These are phyloP conservation scores for Quercus agrifolia DNA, from an alignment of 306 rosid genomes.

Conservation along the genomic window DNA sequence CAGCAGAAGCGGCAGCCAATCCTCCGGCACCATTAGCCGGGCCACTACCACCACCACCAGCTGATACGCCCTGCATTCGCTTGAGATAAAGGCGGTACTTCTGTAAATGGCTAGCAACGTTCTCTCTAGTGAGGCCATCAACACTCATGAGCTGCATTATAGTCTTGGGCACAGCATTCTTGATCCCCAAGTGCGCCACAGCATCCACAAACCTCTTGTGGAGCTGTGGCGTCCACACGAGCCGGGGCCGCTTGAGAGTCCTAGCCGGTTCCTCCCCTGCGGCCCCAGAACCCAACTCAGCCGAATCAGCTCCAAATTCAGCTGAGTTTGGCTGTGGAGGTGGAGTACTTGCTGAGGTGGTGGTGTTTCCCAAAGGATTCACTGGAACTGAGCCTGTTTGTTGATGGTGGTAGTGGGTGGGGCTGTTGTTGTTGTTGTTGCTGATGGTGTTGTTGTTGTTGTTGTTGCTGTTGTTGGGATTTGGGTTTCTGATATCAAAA, in stretches of 20 bases:
- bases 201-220: slow-evolving; percentile 96
- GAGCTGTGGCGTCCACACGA: slow-evolving; percentile 97
- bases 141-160: slow-evolving; percentile 99
- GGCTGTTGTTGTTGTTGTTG: slow-evolving; percentile 15
- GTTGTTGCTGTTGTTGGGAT: slow-evolving; percentile 22
- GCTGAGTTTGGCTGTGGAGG: slow-evolving; percentile 58
- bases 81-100: slow-evolving; percentile 92
- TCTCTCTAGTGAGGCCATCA: slow-evolving; percentile 91
- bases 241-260: slow-evolving; percentile 91
- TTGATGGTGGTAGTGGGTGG: slow-evolving; percentile 23
- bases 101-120: slow-evolving; percentile 94
- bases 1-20: slow-evolving; percentile 21
- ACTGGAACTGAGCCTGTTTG: no score
- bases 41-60: slow-evolving; percentile 30
- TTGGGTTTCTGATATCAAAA: slow-evolving; percentile 73
- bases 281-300: slow-evolving; percentile 76
- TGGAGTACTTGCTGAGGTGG: slow-evolving; percentile 36
- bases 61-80: slow-evolving; percentile 87
- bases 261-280: slow-evolving; percentile 91
- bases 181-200: slow-evolving; percentile 89
- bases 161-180: slow-evolving; percentile 96
- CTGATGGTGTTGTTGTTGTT: slow-evolving; percentile 6
- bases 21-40: slow-evolving; percentile 38
- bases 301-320: slow-evolving; percentile 80
- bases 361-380: slow-evolving; percentile 19